Base-by-base conservation (phyloP, 148 eudicot species). In the Chenopodium berlandieri region DNA sequence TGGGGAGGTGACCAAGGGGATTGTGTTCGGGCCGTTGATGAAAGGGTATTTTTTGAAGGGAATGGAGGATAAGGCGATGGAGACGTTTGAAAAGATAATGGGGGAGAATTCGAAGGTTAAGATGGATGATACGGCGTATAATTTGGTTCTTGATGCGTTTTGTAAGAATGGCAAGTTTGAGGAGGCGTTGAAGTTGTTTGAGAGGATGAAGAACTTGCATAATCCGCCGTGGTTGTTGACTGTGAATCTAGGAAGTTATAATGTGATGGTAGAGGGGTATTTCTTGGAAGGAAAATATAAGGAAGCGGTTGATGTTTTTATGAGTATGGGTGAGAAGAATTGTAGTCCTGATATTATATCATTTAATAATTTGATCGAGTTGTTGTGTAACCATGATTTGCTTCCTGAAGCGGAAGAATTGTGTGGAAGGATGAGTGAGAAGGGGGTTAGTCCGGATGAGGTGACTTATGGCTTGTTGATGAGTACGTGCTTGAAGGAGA, bases 191-290 rank as follows among this genome's bases (percentile, higher is more conserved):
- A 88, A 81, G 74, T 73, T 95, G 89, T 95, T 95, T 85, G 96
- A 87, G 82, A 88, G 83, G 84, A 95, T 93, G 92, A 73, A 87
- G 84, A 86, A 40, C 46, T 87, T 89, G 86, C 98, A 95, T 81
- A 89, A 84, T 76, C 96, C 94, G 1, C 98, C 98, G 0, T 88
- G 81, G 79, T 85, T 22, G 76, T 76, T 90, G 79, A 90, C 86
- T 16, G 92, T 93, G 82, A 93, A 95, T 84, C 84, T 95, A 72
- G 97, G 98, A 37, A 95, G 97, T 71, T 95, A 84, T 81, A 95
- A 93, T 85, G 93, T 95, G 60, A 87, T 95, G 86, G 97, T 87
- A 7, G 94, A 95, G 84, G 97, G 96, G 56, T 95, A 93, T 87
- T 93, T 93, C 62, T 85, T 85, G 0, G 84, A 87, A 87, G 87